Evolutionary conservation across 2,329 filamentous ascomycete species (phyloP), one percentile per base, ranked within the genome.

Genomic region (Colletotrichum acutatum): DNA sequence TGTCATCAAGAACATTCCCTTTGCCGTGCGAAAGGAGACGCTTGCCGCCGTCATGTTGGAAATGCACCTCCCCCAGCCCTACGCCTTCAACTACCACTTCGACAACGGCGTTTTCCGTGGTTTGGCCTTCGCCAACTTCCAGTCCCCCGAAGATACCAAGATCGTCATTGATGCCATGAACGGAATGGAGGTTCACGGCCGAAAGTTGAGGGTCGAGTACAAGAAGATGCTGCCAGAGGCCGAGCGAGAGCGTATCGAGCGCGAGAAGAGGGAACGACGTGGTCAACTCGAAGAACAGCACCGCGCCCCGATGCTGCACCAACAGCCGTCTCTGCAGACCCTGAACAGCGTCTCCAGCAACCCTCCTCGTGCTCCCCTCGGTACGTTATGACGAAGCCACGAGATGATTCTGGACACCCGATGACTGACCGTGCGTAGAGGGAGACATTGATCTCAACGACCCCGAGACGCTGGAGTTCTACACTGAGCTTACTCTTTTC

Each of bases 1-100:
- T 78, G 97, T 99, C 72, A 98, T 99, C 84, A 99, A 99, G 86
- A 99, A 99, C 81, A 99, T 99, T 49, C 97, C 97, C 0, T 99
- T 99, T 82, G 97, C 97, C 32, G 95, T 98, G 70, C 95, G 98
- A 83, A 98, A 98, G 84, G 97, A 99, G 84, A 95, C 96, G 78
- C 88, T 99, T 52, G 94, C 97, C 42, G 91, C 92, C 75, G 89
- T 98, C 77, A 99, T 99, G 97, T 94, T 95, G 9, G 94, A 98
- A 24, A 90, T 98, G 89, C 93, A 95, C 76, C 89, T 99, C 52
- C 97, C 97, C 1, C 90, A 98, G 77, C 97, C 97, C 0, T 99
- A 99, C 80, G 97, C 97, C 14, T 99, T 99, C 88, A 99, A 99
- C 87, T 98, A 99, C 80, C 97, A 99, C 83, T 99, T 99, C 80